Evolutionary conservation across 2,329 filamentous ascomycete species (phyloP), one percentile per base, ranked within the genome.

Genomic region (Corynespora cassiicola): DNA sequence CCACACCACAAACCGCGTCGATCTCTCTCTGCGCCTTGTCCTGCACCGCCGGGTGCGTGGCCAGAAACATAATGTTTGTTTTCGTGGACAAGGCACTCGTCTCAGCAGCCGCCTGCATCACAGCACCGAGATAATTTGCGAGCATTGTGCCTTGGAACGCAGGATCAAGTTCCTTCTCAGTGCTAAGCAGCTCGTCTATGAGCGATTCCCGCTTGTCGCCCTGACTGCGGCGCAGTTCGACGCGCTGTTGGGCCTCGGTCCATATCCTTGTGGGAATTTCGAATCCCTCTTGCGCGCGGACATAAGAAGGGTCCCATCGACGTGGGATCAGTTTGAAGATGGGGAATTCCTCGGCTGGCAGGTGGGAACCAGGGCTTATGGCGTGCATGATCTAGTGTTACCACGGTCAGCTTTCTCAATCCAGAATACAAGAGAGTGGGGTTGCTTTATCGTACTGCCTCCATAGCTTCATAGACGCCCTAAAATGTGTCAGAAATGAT

Each of bases 101-200:
- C n/a, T 60, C 56, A 17, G 55, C 48, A 16, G 48, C 58, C 9
- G 24, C 58, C 17, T 60, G 41, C 35, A 50, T 47, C 7, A 58
- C 18, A 8, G 52, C 42, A 31, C 54, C 52, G 14, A 57, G 31
- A 36, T 55, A 49, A 33, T 52, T 55, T 26, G 43, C 36, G 22
- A 57, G 35, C 29, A 47, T 45, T 19, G 45, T 44, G 17, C 45
- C 41, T n/a, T 31, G 30, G 15, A 57, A 46, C 12, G 42, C 30
- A 10, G 29, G 25, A 31, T 54, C 49, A 19, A 34, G 25, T 15
- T 48, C 41, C 4, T 43, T 41, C 14, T 40, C 40, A 12, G 52
- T 52, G 31, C 49, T 43, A 6, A 63, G 52, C 8, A 64, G 17
- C 26, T 47, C n/a, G 34, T 64, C 61, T 23, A 59, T 48, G 16